phyloP scores from a whole-genome alignment of 1,139 yeast genomes.

The Nakaseomyces delphensis region DNA sequence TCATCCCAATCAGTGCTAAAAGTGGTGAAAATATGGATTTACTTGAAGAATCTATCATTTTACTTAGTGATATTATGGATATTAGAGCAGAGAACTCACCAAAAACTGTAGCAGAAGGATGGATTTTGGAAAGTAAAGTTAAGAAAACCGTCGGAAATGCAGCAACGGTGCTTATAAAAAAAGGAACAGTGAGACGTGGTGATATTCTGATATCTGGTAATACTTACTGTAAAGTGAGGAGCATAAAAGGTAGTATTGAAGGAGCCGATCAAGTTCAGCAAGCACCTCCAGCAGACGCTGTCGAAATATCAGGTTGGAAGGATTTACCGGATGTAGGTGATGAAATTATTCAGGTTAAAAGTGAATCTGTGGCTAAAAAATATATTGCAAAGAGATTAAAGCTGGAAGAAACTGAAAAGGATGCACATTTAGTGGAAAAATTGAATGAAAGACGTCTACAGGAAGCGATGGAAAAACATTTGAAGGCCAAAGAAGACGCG shows the following conservation, averaged over 20 bases:
- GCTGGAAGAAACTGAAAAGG: conserved; percentile 49
- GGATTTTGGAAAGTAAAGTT: conserved; percentile 80
- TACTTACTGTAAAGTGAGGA: conserved; percentile 77
- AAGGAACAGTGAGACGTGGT: conserved; percentile 71
- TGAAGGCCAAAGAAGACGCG: conserved; percentile 37
- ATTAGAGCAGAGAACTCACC: conserved; percentile 54
- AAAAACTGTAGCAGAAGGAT: conserved; percentile 63
- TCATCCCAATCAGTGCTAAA: conserved; percentile 78
- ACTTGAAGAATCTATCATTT: conserved; percentile 78
- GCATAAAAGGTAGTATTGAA: conserved; percentile 58
- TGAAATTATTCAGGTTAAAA: conserved; percentile 63
- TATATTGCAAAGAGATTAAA: conserved; percentile 58
- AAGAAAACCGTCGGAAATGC: conserved; percentile 78
- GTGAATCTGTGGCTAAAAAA: conserved; percentile 66
- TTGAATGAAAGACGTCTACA: conserved; percentile 51
- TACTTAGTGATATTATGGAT: conserved; percentile 77
- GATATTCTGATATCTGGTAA: conserved; percentile 71
- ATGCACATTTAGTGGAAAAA: conserved; percentile 56
- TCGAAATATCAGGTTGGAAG: conserved; percentile 91
- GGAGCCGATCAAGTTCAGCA: conserved; percentile 45
- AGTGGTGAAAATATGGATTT: conserved; percentile 82
- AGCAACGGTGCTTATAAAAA: conserved; percentile 74
- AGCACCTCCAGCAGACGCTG: conserved; percentile 88
- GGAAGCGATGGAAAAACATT: conserved; percentile 21
- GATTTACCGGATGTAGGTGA: conserved; percentile 91